These are phyloP conservation scores for Candida sojae DNA, from an alignment of 1,139 yeast species.

Conservation along the genomic window DNA sequence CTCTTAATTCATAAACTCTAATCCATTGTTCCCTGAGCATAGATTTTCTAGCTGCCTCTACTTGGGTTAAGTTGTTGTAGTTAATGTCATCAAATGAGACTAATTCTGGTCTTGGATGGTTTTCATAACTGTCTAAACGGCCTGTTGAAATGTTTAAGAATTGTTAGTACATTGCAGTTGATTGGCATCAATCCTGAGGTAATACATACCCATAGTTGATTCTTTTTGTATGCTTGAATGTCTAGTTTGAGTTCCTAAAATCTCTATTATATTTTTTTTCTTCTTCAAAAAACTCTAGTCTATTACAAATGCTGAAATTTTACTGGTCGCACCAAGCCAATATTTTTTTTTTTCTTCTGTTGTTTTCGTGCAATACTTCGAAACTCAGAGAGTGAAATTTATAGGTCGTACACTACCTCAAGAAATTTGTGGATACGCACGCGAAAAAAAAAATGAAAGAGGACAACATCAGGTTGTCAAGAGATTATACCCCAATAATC, in stretches of 20 bases:
- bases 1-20: constrained; percentile 65
- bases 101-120: constrained; percentile 68
- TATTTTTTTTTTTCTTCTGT: not conserved
- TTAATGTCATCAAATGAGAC: constrained; percentile 85
- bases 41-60: constrained; percentile 73
- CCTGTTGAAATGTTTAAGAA: constrained; percentile 19
- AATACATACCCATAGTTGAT: constrained; percentile 21
- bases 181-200: not conserved
- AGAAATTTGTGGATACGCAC: too few species aligned
- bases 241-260: not conserved
- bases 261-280: not conserved
- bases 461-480: too few species aligned
- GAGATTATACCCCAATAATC: too few species aligned
- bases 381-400: too few species aligned
- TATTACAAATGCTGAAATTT: constrained; percentile 16
- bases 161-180: constrained; percentile 5
- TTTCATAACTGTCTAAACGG: constrained; percentile 38
- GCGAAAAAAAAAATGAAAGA: too few species aligned
- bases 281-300: not conserved
- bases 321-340: constrained; percentile 16
- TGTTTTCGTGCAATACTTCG: not conserved
- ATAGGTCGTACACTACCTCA: too few species aligned
- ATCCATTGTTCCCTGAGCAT: constrained; percentile 82
- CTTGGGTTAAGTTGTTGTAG: constrained; percentile 64
- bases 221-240: too few species aligned